A percentile compares a stretch with the other conserved stretches of the same genome.
Conservation (phyloP, 2,329 filamentous ascomycete genomes). For the Colletotrichum euphorbiae region DNA sequence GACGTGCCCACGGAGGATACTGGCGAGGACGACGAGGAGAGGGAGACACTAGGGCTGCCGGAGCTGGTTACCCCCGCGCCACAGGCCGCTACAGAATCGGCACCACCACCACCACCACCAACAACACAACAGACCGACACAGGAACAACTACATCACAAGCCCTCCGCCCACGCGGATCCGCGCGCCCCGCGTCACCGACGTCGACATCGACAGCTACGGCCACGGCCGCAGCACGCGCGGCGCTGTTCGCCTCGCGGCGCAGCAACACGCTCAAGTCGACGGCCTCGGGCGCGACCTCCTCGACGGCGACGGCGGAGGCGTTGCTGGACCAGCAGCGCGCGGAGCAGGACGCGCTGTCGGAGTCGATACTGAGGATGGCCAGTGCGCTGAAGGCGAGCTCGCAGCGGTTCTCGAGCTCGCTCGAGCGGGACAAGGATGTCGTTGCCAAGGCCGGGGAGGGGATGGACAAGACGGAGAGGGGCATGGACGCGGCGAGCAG, state of each 20-base stretch:
- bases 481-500: slow-evolving; percentile 82
- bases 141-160: slow-evolving; percentile 34
- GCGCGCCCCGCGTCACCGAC: slow-evolving; percentile 40
- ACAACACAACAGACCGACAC: neutral
- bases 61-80: slow-evolving; percentile 12
- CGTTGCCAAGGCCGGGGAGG: slow-evolving; percentile 76
- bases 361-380: slow-evolving; percentile 86
- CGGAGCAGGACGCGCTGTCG: slow-evolving; percentile 86
- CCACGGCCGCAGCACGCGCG: slow-evolving; percentile 54
- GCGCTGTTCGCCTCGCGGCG: slow-evolving; percentile 58
- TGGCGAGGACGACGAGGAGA: slow-evolving; percentile 39
- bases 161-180: slow-evolving; percentile 50
- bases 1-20: slow-evolving; percentile 41
- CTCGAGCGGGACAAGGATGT: slow-evolving; percentile 80
- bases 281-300: slow-evolving; percentile 48
- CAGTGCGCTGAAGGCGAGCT: slow-evolving; percentile 78
- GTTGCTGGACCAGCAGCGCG: slow-evolving; percentile 79
- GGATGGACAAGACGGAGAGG: slow-evolving; percentile 80
- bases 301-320: slow-evolving; percentile 72
- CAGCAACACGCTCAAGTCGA: slow-evolving; percentile 40
- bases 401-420: slow-evolving; percentile 75
- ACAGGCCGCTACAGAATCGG: neutral
- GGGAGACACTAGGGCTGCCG: slow-evolving; percentile 25
- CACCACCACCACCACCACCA: slow-evolving; percentile 4
- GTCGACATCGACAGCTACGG: slow-evolving; percentile 49